A percentile compares a stretch with the other conserved stretches of the same genome.
These are phyloP conservation scores for Candida verbasci DNA, from an alignment of 805 yeast species.

Conservation along the genomic window DNA sequence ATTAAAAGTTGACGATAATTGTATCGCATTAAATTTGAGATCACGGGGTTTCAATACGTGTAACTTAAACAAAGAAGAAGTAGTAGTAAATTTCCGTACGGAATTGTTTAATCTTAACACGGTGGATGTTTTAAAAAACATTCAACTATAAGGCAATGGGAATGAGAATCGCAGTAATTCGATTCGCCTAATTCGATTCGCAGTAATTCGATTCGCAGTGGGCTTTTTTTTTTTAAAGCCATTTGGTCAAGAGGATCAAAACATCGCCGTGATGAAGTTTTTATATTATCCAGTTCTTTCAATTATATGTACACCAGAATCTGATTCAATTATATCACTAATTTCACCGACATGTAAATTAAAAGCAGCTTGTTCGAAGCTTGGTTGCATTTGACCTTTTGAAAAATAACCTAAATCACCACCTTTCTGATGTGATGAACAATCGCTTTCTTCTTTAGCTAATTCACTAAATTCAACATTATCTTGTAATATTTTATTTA, in stretches of 20 bases:
- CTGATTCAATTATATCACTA: slow-evolving; percentile 80
- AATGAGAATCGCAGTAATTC: too few species aligned
- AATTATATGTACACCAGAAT: slow-evolving; percentile 86
- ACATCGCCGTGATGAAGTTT: too few species aligned
- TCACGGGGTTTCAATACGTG: background rate
- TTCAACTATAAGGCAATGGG: too few species aligned
- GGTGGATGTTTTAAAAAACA: too few species aligned
- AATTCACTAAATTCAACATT: slow-evolving; percentile 63
- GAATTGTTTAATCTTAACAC: too few species aligned
- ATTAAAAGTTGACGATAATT: background rate
- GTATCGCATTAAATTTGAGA: background rate
- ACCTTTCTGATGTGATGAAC: slow-evolving; percentile 77
- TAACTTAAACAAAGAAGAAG: background rate
- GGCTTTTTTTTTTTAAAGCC: too few species aligned
- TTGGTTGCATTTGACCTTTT: slow-evolving; percentile 91
- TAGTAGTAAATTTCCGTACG: background rate
- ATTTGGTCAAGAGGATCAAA: too few species aligned
- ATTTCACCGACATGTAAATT: slow-evolving; percentile 76
- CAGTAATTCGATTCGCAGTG: too few species aligned
- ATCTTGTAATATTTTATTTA: slow-evolving; percentile 58
- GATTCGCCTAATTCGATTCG: too few species aligned
- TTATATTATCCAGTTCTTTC: slow-evolving; percentile 72
- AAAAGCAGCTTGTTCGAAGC: slow-evolving; percentile 86
- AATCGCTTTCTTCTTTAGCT: slow-evolving; percentile 83
- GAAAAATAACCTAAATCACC: slow-evolving; percentile 93